Percentiles rank a stretch among this genome's conserved stretches.
phyloP scores from a whole-genome alignment of 1,284 basidiomycete species.

The Naganishia liquefaciens region DNA sequence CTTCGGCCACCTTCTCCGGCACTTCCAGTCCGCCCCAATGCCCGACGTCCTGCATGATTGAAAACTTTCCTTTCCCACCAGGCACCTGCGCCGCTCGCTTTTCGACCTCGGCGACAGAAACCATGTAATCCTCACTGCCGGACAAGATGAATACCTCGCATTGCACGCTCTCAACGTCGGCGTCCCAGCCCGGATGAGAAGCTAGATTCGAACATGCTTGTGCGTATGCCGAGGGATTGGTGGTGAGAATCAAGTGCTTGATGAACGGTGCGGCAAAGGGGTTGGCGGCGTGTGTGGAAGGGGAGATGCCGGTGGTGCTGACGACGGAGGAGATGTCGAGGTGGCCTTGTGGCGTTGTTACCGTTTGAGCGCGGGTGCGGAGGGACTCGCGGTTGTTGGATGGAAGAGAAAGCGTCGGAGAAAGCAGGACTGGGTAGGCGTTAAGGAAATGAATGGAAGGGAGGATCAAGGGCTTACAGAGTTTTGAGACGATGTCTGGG shows the following conservation, averaged over 20 bases:
- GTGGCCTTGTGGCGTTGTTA: constrained; percentile 34
- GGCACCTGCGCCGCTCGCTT: constrained; percentile 36
- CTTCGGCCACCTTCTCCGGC: constrained; percentile 35
- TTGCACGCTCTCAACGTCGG: constrained; percentile 32
- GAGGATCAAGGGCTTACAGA: constrained; percentile 27
- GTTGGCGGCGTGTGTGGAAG: constrained; percentile 32
- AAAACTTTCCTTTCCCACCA: constrained; percentile 31
- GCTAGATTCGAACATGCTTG: constrained; percentile 40
- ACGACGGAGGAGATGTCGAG: constrained; percentile 38
- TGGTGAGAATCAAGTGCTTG: constrained; percentile 39
- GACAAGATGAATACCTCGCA: constrained; percentile 38
- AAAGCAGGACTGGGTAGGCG: constrained; percentile 35
- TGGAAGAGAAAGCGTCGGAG: constrained; percentile 40
- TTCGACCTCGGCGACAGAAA: constrained; percentile 33
- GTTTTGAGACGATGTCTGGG: constrained; percentile 38
- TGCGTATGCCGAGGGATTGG: constrained; percentile 39
- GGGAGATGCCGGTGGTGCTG: constrained; percentile 37
- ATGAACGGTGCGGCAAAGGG: constrained; percentile 37
- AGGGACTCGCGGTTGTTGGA: constrained; percentile 36
- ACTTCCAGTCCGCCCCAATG: constrained; percentile 44
- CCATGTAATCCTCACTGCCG: constrained; percentile 43
- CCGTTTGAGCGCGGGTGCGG: constrained; percentile 37
- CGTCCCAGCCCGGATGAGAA: constrained; percentile 29
- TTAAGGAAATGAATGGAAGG: background rate
- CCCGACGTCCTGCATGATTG: constrained; percentile 38